Percentiles rank a stretch among this genome's conserved stretches.
phyloP scores from a whole-genome alignment of 2,329 filamentous ascomycete genomes.

The Aureobasidium lini region DNA sequence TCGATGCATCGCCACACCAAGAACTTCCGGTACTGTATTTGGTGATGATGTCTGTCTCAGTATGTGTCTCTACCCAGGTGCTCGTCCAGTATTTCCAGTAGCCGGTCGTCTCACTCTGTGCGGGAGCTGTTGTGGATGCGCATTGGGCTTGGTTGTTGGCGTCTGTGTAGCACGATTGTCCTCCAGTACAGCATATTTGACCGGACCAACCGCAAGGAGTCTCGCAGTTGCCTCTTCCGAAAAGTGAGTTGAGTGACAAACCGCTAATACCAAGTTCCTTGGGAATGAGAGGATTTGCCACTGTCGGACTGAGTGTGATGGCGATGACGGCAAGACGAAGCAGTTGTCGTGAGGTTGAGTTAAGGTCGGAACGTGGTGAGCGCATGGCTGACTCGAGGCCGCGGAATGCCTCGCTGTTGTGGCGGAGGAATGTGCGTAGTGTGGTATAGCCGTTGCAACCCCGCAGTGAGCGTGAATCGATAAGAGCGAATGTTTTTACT shows the following conservation, averaged over 20 bases:
- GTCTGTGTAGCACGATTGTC: constrained; percentile 44
- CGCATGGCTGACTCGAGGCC: constrained; percentile 18
- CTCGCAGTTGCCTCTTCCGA: constrained; percentile 32
- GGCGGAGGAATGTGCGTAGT: background rate
- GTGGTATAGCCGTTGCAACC: constrained; percentile 9
- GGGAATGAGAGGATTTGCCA: constrained; percentile 22
- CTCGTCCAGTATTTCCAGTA: constrained; percentile 52
- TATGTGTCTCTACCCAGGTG: constrained; percentile 49
- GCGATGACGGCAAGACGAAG: constrained; percentile 24
- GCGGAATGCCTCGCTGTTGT: constrained; percentile 17
- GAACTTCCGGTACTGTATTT: constrained; percentile 48
- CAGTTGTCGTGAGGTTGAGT: constrained; percentile 16
- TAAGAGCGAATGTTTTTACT: background rate
- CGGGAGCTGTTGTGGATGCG: constrained; percentile 20
- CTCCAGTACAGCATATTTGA: constrained; percentile 43
- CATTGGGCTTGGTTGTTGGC: constrained; percentile 43
- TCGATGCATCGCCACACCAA: constrained; percentile 28
- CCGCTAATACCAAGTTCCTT: constrained; percentile 19
- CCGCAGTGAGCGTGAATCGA: constrained; percentile 7
- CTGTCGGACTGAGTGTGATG: constrained; percentile 19
- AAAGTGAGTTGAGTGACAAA: constrained; percentile 28
- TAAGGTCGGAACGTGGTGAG: constrained; percentile 20
- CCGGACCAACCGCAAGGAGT: constrained; percentile 46
- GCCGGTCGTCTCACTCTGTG: constrained; percentile 28
- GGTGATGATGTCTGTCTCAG: constrained; percentile 38